Evolutionary conservation across 345 rosid genomes (phyloP).

Genomic region (Diplotaxis tenuifolia): DNA sequence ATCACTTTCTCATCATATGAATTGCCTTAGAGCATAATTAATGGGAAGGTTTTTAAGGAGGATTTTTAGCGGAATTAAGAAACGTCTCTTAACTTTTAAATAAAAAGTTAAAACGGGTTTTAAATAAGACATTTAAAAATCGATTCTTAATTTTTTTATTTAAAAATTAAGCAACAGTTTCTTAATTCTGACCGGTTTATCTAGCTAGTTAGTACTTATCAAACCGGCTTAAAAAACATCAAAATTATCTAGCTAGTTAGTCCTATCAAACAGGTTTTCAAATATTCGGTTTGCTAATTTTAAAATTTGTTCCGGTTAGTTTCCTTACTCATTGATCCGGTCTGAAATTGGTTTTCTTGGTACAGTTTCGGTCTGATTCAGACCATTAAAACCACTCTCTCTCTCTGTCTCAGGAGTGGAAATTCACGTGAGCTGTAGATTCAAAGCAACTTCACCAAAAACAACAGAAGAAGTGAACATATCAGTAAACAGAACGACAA

Average conservation of each 20-base stretch:
- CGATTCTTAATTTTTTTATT: no score
- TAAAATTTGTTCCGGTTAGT: background rate
- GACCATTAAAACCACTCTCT: background rate
- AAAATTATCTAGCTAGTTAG: background rate
- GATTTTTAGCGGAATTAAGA: no score
- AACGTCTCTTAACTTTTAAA: no score
- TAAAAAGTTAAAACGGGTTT: no score
- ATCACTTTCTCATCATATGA: background rate
- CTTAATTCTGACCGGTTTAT: no score
- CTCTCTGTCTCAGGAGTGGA: conserved; percentile 53
- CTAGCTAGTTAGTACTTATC: no score
- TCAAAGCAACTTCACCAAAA: conserved; percentile 63
- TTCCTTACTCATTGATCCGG: background rate
- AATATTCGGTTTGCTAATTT: background rate
- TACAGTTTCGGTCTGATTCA: background rate
- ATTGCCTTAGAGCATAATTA: no score
- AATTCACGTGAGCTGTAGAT: conserved; percentile 66
- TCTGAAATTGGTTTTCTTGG: background rate
- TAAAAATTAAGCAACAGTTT: no score
- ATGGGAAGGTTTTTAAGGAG: no score
- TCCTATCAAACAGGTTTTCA: background rate
- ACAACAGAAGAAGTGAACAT: conserved; percentile 65
- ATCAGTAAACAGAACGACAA: conserved; percentile 75
- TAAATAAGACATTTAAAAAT: no score
- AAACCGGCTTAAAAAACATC: no score